Base-by-base conservation (phyloP, 257 asterid species). In the Fraxinus pennsylvanica region DNA sequence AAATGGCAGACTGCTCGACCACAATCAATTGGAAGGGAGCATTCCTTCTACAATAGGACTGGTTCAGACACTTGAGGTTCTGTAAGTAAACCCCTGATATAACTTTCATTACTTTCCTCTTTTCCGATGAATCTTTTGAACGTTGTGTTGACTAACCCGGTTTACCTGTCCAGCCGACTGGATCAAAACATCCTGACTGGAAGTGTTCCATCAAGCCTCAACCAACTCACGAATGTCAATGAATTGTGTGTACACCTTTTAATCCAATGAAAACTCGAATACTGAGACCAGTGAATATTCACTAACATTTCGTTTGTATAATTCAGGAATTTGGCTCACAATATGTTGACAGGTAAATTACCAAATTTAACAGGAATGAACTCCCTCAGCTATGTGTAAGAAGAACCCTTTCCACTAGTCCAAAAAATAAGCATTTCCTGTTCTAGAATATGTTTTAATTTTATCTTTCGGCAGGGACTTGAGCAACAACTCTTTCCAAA, bases 31-130 rank as follows among this genome's bases (percentile, higher is more conserved):
- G 8, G 90, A 81, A 15, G 97, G 98, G 67, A 81, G 79, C 82
- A 91, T 94, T 83, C 98, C 98, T 81, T 39, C 89, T 19, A 84
- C 97, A 39, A 27, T 94, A 72, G 91, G 92, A 83, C 69, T 83
- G 33, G 96, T 94, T 74, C 88, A 90, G 87, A 81, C 97, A 74
- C 88, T 94, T 33, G 97, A 92, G 88, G 96, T 90, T 87, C 93
- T 94, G 97, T 94, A 87, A 94, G 98, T 92, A 80, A 47, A 82
- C 80, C 73, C 82, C 65, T 61, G 0, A 68, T 69, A 65, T 54
- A 10, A 68, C 13, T 76, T 74, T 22, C 74, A 9, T 19, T 80
- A 41, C 50, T 47, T 73, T 41, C 12, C 14, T 59, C 59, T 80
- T 4, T 69, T 17, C 39, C 36, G 21, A 19, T 38, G 41, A 63